These are phyloP conservation scores for Entamoeba moshkovskii DNA, from an alignment of 208 protist species.

Conservation along the genomic window DNA sequence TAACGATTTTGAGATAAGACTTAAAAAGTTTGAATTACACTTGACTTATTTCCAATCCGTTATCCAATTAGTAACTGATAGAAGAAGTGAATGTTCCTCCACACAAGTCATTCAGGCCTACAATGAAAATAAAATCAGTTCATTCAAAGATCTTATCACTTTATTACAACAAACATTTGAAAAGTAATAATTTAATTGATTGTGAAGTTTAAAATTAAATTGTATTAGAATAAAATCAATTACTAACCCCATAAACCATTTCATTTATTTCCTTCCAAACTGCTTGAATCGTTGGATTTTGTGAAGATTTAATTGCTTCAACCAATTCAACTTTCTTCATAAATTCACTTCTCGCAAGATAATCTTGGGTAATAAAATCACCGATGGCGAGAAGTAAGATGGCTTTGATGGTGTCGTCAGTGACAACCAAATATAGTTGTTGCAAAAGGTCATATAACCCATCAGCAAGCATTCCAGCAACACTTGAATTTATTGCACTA, in stretches of 20 bases:
- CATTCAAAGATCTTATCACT: background rate
- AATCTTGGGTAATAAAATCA: background rate
- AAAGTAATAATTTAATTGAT: no score
- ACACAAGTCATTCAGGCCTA: background rate
- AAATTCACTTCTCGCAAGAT: background rate
- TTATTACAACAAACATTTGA: background rate
- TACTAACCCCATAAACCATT: background rate
- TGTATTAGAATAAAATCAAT: background rate
- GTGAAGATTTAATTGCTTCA: background rate
- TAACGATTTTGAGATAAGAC: no score
- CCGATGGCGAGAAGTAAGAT: background rate
- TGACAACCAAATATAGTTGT: background rate
- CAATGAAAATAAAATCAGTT: background rate
- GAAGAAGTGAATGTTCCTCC: no score
- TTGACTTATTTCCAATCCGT: no score
- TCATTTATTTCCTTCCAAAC: background rate
- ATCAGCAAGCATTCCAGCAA: background rate
- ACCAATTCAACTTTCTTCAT: background rate
- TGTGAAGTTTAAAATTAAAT: no score
- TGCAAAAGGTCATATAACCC: background rate
- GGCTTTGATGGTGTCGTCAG: background rate
- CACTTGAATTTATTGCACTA: background rate
- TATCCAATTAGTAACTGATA: no score
- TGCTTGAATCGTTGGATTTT: background rate
- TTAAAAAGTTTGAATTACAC: no score